These are phyloP conservation scores for Mesostigma viride DNA, from an alignment of 139 green algal species.

Conservation along the genomic window DNA sequence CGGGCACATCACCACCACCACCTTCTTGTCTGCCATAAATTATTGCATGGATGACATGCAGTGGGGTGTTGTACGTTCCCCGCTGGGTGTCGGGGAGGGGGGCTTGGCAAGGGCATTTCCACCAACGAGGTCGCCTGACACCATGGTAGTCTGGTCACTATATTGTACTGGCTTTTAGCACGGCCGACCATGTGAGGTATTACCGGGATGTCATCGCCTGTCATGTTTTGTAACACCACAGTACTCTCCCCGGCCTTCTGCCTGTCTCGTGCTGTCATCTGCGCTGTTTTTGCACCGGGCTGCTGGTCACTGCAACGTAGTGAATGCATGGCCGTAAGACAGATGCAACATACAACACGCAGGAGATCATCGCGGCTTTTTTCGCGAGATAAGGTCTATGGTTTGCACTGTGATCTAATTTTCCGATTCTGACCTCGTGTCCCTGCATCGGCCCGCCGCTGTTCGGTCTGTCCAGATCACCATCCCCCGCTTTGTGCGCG, in stretches of 20 bases:
- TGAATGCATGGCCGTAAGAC: not conserved
- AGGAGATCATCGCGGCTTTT: not conserved
- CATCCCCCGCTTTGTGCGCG: conserved; percentile 13
- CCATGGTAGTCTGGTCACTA: no score
- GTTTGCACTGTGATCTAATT: not conserved
- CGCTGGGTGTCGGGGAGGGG: no score
- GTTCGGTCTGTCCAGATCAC: not conserved
- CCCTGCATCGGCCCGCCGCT: not conserved
- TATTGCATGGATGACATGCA: not conserved
- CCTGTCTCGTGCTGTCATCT: no score
- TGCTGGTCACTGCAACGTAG: not conserved
- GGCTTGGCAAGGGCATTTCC: no score
- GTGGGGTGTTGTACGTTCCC: no score
- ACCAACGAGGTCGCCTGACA: no score
- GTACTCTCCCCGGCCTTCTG: no score
- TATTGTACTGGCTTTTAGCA: no score
- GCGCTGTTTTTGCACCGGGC: not conserved
- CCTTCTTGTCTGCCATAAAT: not conserved
- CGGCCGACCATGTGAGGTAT: no score
- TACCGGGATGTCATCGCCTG: no score
- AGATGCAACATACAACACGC: no score
- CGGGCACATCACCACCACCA: not conserved
- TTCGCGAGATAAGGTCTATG: not conserved
- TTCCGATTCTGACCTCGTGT: not conserved
- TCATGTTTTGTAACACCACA: no score